Evolutionary conservation across 306 rosid genomes (phyloP), one percentile per base, ranked within the genome.

Genomic region (Quercus dentata): DNA sequence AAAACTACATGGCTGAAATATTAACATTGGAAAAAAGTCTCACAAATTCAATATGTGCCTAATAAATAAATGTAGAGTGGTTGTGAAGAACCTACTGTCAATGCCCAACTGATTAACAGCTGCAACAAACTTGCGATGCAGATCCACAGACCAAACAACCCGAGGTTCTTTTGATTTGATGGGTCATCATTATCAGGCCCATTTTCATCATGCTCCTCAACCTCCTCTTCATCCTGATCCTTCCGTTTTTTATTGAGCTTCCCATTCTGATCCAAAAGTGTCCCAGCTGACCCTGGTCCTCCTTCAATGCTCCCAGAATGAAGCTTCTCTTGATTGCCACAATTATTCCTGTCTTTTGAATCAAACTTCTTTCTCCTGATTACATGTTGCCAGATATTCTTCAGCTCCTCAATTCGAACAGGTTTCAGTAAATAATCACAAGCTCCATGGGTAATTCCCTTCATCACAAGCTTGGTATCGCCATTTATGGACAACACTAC

Each of bases 371-470:
- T 96, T 86, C 89, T 91, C 83, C 99, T 83, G 44, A 96, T 75
- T 19, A 96, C 97, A 84, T 96, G 99, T 85, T 96, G 98, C 99
- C 99, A 96, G 74, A 96, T 93, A 85, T 96, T 96, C 88, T 91
- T 89, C 62, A 96, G 87, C 91, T 96, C 97, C 89, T 96, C 97
- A 58, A 90, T 85, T 65, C 99, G 94, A 73, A 96, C 93, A 6
- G 99, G 99, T 82, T 96, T 96, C 77, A 96, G 85, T 81, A 96
- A 86, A 89, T 96, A 96, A 83, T 96, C 98, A 56, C 99, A 96
- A 55, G 99, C 99, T 35, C 99, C 99, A 63, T 96, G 99, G n/a
- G 92, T 76, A 81, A 93, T 88, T 70, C 99, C 99, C 85, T 96
- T 96, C 99, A 93, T 93, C 81, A 96, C 98, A 82, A 93, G 90